Conservation (phyloP, 1,284 basidiomycete genomes). For the Austroboletus novae-zelandiae region DNA sequence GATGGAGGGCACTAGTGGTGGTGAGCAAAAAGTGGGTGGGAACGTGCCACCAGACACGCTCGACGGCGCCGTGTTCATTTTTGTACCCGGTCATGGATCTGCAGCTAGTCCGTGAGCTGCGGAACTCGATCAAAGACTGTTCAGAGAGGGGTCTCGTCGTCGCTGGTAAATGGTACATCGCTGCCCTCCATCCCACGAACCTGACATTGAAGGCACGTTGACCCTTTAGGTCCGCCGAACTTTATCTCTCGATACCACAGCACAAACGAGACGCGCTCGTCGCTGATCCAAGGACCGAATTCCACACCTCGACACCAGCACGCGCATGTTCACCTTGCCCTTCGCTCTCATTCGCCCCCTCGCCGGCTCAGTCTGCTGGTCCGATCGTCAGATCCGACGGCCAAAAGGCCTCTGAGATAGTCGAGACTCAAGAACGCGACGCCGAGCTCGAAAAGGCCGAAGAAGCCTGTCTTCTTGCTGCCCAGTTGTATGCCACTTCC, state of each 20-base stretch:
- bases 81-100: constrained; percentile 22
- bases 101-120: constrained; percentile 44
- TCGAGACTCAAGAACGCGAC: constrained; percentile 37
- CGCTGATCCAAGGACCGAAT: constrained; percentile 23
- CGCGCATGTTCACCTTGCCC: constrained; percentile 41
- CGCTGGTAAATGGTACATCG: constrained; percentile 70
- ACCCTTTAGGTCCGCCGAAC: constrained; percentile 63
- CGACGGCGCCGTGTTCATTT: background rate
- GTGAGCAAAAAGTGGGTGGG: constrained; percentile 9
- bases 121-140: constrained; percentile 57
- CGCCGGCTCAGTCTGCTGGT: constrained; percentile 33
- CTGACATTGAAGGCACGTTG: constrained; percentile 14
- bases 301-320: constrained; percentile 55
- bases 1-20: background rate
- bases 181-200: constrained; percentile 7
- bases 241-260: constrained; percentile 59
- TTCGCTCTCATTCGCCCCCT: constrained; percentile 36
- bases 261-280: constrained; percentile 40
- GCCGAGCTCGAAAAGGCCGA: constrained; percentile 58
- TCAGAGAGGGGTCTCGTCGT: constrained; percentile 55
- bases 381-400: constrained; percentile 22
- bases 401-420: constrained; percentile 25
- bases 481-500: constrained; percentile 73
- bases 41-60: constrained; percentile 5
- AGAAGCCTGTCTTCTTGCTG: constrained; percentile 66